Evolutionary conservation across 1,139 yeast species (phyloP), one percentile per base, ranked within the genome.

Genomic region (Yamadazyma spencermartinsiae): DNA sequence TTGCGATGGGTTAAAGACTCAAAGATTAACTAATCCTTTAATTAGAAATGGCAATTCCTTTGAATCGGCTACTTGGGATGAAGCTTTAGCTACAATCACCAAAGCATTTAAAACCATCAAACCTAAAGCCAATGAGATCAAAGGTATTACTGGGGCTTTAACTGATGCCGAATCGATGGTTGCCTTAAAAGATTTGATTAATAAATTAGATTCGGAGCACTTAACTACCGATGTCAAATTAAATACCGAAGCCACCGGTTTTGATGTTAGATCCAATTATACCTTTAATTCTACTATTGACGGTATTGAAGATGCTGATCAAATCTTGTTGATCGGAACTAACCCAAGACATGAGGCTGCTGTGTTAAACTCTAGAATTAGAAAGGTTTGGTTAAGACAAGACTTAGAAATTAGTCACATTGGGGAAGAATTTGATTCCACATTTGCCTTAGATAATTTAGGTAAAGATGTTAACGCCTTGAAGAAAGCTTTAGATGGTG

Each of bases 261-360:
- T 80, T 42, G 94, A 86, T 56, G 60, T 86, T 52, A 81, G 95
- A 65, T 76, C 95, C 15, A 85, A 85, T 69, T 87, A 85, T 61
- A 68, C 82, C 38, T 86, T 87, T 75, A 86, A 85, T 74, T 78
- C 95, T 10, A 74, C 88, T 33, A 81, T 87, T 48, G 81, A 77
- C 45, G 95, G 95, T 38, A 75, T 87, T 49, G 95, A 86, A 63
- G 83, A 80, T 40, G 90, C 94, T 38, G 95, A 86, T 59, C 86
- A 79, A 54, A 82, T 86, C 46, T 72, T 86, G 54, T 72, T 86
- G 51, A 76, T 86, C 42, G 95, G 95, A 46, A 81, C 95, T 37
- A 87, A 87, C 70, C 95, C 95, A 51, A 79, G 96, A 61, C 89
- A 79, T 56, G 96, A 87, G 68, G 96, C 96, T 43, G 89, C 95